Base-by-base conservation (phyloP, 345 rosid genomes). In the Melaleuca quinquenervia region DNA sequence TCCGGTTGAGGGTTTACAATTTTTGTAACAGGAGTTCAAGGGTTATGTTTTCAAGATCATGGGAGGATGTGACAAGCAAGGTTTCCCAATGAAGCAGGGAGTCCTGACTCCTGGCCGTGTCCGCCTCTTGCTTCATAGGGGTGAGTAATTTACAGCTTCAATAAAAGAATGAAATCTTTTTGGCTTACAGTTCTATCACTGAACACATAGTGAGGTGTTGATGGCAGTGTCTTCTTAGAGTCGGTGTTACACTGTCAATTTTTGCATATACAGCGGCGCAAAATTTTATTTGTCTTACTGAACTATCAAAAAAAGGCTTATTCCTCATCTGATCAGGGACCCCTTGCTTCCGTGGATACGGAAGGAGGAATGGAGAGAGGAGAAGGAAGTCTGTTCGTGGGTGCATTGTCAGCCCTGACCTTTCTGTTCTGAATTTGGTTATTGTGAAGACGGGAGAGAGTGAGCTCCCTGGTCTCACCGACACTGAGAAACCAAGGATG, bases 341-440 rank as follows among this genome's bases (percentile, higher is more conserved):
- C 60, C 96, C 98, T 27, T 94, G 96, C 89, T 94, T 95, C 90
- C 92, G 94, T 88, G 98, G 98, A 55, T 89, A 90, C 24, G 98
- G 96, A 86, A 92, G 98, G 87, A 93, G 94, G 62, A 93, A 88
- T 82, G 96, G 96, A 27, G 96, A 93, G 90, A 91, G 96, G 53
- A 93, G 98, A 86, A 91, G 98, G 87, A 95, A 95, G 93, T 95
- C 98, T 84, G 98, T 94, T 22, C 95, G 96, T n/a, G 98, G 98
- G 21, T 95, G 98, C 88, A 94, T 94, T 83, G 98, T 95, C 76
- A 95, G 97, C 89, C 96, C 87, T 10, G 97, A 94, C 84, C 94
- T 95, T 58, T 94, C 96, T 86, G 96, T 95, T 83, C 88, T 95
- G 85, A 95, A 95, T 94, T 90, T 94, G 88, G 94, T 94, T 56